Base-by-base conservation (phyloP, 805 yeast genomes). In the Myxozyma mucilagina region DNA sequence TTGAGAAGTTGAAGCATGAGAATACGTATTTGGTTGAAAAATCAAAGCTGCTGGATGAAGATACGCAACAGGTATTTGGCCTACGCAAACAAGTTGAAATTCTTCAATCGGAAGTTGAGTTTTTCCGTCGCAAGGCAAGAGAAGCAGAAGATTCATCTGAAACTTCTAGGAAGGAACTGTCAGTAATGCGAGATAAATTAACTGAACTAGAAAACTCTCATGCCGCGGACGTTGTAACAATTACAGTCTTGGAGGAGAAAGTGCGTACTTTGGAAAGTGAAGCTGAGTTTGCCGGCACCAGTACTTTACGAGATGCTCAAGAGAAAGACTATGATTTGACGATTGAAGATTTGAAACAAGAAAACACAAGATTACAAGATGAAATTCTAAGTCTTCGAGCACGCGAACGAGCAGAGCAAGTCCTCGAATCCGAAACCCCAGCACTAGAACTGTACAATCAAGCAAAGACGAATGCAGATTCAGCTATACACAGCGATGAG, bases 1-100 rank as follows among this genome's bases (percentile, higher is more conserved):
- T 62, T 8, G 47, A 52, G 11, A 56, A 39, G 34, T 47, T 49
- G 38, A 52, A 50, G 8, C 52, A 60, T 39, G 66, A 63, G 49
- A 63, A 60, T 45, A 57, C 65, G 6, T 63, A 63, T 45, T 42
- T 63, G n/a, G 41, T 51, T 10, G 66, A 63, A 39, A 63, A 63
- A 45, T 56, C 64, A 18, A 60, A 61, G 47, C 51, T 60, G 34
- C 49, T 63, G 4, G 64, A 63, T 34, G 65, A 63, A 47, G 66
- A 63, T 42, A 56, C 60, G 8, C 64, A 60, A 29, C 57, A 63
- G 36, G 59, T 63, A 10, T 63, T 60, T 32, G 64, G 66, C 3
- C 47, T 63, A 35, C 61, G 66, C 6, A 56, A 57, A 41, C 64
- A 60, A 29, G 62, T 57, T 36, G 66, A 63, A 14, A 49, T 63